Percentiles rank a stretch among this genome's conserved stretches.
phyloP scores from a whole-genome alignment of 805 yeast genomes.

The Kodamaea lidongshanica region DNA sequence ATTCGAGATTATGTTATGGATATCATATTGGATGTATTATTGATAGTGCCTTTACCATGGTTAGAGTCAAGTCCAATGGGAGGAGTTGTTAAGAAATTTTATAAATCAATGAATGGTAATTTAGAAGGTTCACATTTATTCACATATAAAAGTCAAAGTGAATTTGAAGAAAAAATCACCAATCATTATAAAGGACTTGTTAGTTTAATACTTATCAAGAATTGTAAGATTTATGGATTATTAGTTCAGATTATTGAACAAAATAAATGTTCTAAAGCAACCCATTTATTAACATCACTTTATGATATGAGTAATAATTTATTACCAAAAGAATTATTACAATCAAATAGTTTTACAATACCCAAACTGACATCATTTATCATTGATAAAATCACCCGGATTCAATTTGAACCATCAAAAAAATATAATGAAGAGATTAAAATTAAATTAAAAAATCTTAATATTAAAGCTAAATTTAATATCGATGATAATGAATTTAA shows the following conservation, averaged over 20 bases:
- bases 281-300: slow-evolving; percentile 59
- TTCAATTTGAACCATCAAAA: slow-evolving; percentile 24
- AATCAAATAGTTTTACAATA: slow-evolving; percentile 11
- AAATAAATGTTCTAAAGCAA: slow-evolving; percentile 47
- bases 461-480: slow-evolving; percentile 18
- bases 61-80: slow-evolving; percentile 19
- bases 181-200: slow-evolving; percentile 66
- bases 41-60: slow-evolving; percentile 58
- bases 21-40: slow-evolving; percentile 60
- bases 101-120: not conserved
- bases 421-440: slow-evolving; percentile 25
- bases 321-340: slow-evolving; percentile 45
- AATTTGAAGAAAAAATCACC: slow-evolving; percentile 36
- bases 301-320: slow-evolving; percentile 47
- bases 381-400: slow-evolving; percentile 41
- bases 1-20: slow-evolving; percentile 63
- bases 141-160: slow-evolving; percentile 1
- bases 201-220: slow-evolving; percentile 45
- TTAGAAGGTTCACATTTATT: not conserved
- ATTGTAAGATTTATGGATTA: slow-evolving; percentile 42
- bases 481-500: slow-evolving; percentile 64
- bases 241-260: slow-evolving; percentile 39
- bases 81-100: slow-evolving; percentile 13
- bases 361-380: slow-evolving; percentile 27
- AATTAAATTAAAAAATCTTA: slow-evolving; percentile 16